Percentiles rank a stretch among this genome's conserved stretches.
Evolutionary conservation across 768 basidiomycete genomes (phyloP).

Genomic region (Boletus coccyginus): DNA sequence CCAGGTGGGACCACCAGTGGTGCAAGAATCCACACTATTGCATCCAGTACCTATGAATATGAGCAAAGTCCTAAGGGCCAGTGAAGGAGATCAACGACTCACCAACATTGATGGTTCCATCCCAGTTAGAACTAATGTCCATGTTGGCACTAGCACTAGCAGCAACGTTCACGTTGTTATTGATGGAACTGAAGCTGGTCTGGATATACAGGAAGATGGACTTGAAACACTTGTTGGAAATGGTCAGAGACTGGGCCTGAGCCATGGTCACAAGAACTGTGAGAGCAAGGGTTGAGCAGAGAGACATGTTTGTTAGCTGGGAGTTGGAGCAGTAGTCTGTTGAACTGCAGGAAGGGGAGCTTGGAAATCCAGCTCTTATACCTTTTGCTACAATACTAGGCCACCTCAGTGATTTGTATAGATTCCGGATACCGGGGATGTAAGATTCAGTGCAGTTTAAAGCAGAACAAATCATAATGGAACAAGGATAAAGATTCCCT

Average conservation of each 20-base stretch:
- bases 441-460: neutral
- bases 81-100: neutral
- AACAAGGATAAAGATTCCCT: neutral
- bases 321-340: no score
- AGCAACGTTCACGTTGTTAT: slow-evolving; percentile 25
- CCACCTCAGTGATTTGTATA: neutral
- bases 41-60: slow-evolving; percentile 28
- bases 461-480: neutral
- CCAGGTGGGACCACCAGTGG: slow-evolving; percentile 32
- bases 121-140: slow-evolving; percentile 32
- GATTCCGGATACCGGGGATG: neutral
- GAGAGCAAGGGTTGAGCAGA: slow-evolving; percentile 17
- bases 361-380: slow-evolving; percentile 12
- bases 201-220: slow-evolving; percentile 30
- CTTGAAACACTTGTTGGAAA: slow-evolving; percentile 25
- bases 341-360: neutral
- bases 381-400: neutral
- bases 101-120: slow-evolving; percentile 31
- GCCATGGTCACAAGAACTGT: slow-evolving; percentile 17
- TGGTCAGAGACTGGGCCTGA: slow-evolving; percentile 29
- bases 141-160: slow-evolving; percentile 24
- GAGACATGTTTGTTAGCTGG: slow-evolving; percentile 26
- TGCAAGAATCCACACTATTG: slow-evolving; percentile 19
- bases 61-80: slow-evolving; percentile 2
- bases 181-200: slow-evolving; percentile 27